Evolutionary conservation across 2,329 filamentous ascomycete genomes (phyloP).

Genomic region (Aspergillus clavatus): DNA sequence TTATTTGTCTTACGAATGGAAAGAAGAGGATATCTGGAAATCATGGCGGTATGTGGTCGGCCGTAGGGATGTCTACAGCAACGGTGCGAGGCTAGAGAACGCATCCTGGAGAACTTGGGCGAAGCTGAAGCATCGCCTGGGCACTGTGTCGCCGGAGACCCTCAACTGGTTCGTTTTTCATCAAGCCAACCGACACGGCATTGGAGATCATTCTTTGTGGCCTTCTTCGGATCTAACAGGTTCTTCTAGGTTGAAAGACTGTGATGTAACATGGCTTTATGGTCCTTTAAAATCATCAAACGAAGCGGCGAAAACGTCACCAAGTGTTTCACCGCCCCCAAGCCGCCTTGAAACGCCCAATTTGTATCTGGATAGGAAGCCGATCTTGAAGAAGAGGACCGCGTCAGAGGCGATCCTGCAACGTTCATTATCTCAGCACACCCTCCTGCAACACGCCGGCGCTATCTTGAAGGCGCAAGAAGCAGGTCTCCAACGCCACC

Average conservation of each 20-base stretch:
- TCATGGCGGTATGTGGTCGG: slow-evolving; percentile 93
- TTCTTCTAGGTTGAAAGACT: slow-evolving; percentile 79
- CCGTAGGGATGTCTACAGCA: slow-evolving; percentile 71
- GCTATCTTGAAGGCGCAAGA: slow-evolving; percentile 81
- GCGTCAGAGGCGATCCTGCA: slow-evolving; percentile 95
- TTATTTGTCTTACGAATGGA: slow-evolving; percentile 89
- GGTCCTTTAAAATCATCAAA: slow-evolving; percentile 77
- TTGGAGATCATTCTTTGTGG: not conserved
- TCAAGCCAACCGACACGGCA: not conserved
- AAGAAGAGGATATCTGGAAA: slow-evolving; percentile 93
- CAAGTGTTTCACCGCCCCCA: slow-evolving; percentile 45
- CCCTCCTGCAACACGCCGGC: slow-evolving; percentile 81
- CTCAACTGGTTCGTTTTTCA: slow-evolving; percentile 73
- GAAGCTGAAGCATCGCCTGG: slow-evolving; percentile 81
- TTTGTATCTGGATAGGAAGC: slow-evolving; percentile 73
- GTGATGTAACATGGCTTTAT: slow-evolving; percentile 96
- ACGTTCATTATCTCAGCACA: slow-evolving; percentile 79
- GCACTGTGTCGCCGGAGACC: slow-evolving; percentile 83
- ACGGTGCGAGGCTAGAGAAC: slow-evolving; percentile 81
- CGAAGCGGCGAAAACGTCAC: slow-evolving; percentile 48
- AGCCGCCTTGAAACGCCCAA: slow-evolving; percentile 56
- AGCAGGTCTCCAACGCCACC: slow-evolving; percentile 52
- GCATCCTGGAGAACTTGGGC: slow-evolving; percentile 97
- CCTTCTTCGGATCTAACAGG: slow-evolving; percentile 7
- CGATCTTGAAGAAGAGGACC: slow-evolving; percentile 92